Conservation (phyloP, 2,329 filamentous ascomycete genomes). For the Exserohilum turcica region DNA sequence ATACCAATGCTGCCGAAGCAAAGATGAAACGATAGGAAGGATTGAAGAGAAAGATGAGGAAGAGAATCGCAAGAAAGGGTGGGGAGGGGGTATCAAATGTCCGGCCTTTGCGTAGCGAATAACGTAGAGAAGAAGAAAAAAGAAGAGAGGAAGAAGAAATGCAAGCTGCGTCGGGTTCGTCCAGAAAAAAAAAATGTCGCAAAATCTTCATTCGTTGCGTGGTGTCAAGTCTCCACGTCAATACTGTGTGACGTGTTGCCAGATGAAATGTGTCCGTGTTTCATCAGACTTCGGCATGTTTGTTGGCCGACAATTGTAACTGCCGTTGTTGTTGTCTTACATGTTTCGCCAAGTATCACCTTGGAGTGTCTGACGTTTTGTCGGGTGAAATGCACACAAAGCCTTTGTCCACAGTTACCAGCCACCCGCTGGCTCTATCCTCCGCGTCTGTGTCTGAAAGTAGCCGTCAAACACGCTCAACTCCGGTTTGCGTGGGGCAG, state of each 20-base stretch:
- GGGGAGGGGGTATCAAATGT: slow-evolving; percentile 39
- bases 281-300: no score
- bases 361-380: slow-evolving; percentile 5
- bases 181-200: no score
- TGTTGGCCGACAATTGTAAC: not conserved
- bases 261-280: no score
- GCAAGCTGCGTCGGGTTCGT: no score
- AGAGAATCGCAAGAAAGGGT: slow-evolving; percentile 15
- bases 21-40: not conserved
- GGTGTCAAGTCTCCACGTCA: no score
- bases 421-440: slow-evolving; percentile 27
- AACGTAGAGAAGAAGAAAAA: not conserved
- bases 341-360: slow-evolving; percentile 23
- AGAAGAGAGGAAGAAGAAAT: not conserved
- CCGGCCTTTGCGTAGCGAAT: slow-evolving; percentile 34
- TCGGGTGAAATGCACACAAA: not conserved
- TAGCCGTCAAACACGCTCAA: slow-evolving; percentile 45
- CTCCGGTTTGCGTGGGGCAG: slow-evolving; percentile 33
- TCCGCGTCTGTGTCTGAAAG: slow-evolving; percentile 40
- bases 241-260: no score
- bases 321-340: not conserved
- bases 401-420: slow-evolving; percentile 18
- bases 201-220: not conserved
- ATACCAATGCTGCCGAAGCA: not conserved
- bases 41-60: not conserved